Percentiles rank a stretch among this genome's conserved stretches.
Conservation (phyloP, 2,329 filamentous ascomycete species). For the Hymenoscyphus occultus region DNA sequence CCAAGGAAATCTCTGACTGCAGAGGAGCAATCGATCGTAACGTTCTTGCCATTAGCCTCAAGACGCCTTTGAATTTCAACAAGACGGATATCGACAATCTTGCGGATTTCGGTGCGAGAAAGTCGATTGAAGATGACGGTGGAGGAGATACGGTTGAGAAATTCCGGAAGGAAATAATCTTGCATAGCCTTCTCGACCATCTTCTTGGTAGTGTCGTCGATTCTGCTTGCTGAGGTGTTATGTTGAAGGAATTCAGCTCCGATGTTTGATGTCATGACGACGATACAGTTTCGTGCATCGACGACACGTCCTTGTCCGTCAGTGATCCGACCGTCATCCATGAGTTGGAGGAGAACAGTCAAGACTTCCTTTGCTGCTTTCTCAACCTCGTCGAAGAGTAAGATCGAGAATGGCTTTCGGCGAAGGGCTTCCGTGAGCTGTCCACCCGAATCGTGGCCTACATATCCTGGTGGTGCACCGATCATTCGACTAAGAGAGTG, state of each 20-base stretch:
- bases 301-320: conserved; percentile 94
- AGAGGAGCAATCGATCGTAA: conserved; percentile 75
- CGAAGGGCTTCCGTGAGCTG: conserved; percentile 94
- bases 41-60: conserved; percentile 78
- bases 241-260: conserved; percentile 91
- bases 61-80: conserved; percentile 88
- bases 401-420: conserved; percentile 92
- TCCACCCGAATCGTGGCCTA: conserved; percentile 92
- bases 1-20: conserved; percentile 94
- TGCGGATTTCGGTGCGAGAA: conserved; percentile 83
- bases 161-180: conserved; percentile 96
- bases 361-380: conserved; percentile 98
- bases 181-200: conserved; percentile 88
- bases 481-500: conserved; percentile 97
- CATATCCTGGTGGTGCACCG: conserved; percentile 92
- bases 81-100: conserved; percentile 90
- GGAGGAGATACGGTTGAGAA: conserved; percentile 95
- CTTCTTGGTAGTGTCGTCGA: conserved; percentile 81
- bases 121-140: conserved; percentile 98
- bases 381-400: conserved; percentile 97
- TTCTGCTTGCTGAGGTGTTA: conserved; percentile 70
- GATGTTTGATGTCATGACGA: conserved; percentile 98
- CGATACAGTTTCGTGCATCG: conserved; percentile 96
- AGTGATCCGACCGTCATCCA: conserved; percentile 98
- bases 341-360: conserved; percentile 96